A percentile compares a stretch with the other conserved stretches of the same genome.
phyloP scores from a whole-genome alignment of 164 flowering plant genomes.

The Vitis rotundifolia region DNA sequence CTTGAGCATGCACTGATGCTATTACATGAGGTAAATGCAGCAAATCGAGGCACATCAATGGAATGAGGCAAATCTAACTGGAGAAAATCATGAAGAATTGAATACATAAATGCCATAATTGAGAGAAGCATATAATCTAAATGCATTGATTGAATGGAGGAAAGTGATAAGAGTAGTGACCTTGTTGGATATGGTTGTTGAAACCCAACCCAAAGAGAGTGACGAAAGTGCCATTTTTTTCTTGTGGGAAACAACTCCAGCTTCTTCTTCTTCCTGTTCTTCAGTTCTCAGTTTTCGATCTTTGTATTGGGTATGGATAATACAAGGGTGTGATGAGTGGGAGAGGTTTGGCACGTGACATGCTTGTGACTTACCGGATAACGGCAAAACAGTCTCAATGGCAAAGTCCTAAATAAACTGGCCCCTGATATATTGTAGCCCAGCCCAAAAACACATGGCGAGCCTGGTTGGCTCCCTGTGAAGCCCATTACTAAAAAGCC shows the following conservation, averaged over 20 bases:
- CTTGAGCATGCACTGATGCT: slow-evolving; percentile 22
- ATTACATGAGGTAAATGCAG: slow-evolving; percentile 12
- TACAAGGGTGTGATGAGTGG: no score
- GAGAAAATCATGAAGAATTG: background rate
- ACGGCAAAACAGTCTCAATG: no score
- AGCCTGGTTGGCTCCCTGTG: no score
- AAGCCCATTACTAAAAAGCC: no score
- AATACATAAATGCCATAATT: background rate
- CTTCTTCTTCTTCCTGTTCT: slow-evolving; percentile 1
- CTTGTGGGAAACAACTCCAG: background rate
- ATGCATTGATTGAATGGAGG: background rate
- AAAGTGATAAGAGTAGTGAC: slow-evolving; percentile 13
- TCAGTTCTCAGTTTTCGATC: slow-evolving; percentile 13
- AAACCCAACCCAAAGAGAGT: slow-evolving; percentile 33
- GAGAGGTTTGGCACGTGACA: no score
- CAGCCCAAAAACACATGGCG: no score
- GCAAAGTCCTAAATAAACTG: no score
- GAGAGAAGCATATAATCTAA: background rate
- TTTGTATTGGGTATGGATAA: no score
- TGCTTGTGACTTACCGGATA: no score
- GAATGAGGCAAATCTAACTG: slow-evolving; percentile 26
- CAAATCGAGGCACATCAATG: slow-evolving; percentile 13
- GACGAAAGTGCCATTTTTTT: slow-evolving; percentile 44
- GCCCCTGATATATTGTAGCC: no score
- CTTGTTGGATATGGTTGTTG: slow-evolving; percentile 32